These are phyloP conservation scores for Pythium grandisporangium DNA, from an alignment of 352 stramenopile species.

Conservation along the genomic window DNA sequence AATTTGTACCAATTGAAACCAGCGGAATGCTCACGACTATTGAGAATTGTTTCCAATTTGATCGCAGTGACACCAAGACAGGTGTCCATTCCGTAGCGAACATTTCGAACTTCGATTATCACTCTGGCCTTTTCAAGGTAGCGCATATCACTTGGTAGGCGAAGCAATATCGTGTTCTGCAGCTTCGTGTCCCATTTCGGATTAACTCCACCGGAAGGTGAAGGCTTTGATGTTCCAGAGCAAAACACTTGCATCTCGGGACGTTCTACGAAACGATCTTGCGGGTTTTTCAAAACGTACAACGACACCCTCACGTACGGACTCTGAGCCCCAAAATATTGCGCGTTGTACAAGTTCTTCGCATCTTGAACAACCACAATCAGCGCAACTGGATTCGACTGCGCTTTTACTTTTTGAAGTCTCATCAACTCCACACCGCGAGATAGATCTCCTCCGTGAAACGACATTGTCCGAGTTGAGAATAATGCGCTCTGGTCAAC, in stretches of 20 bases:
- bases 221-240: slow-evolving; percentile 69
- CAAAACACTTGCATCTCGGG: slow-evolving; percentile 73
- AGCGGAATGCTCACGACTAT: slow-evolving; percentile 60
- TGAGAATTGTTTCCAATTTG: slow-evolving; percentile 73
- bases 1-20: slow-evolving; percentile 86
- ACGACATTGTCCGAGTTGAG: slow-evolving; percentile 50
- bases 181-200: slow-evolving; percentile 70
- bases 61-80: slow-evolving; percentile 78
- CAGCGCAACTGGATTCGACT: slow-evolving; percentile 71
- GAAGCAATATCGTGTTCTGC: slow-evolving; percentile 72
- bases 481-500: slow-evolving; percentile 53
- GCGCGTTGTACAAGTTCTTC: slow-evolving; percentile 72
- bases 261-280: slow-evolving; percentile 69
- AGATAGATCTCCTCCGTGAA: slow-evolving; percentile 29
- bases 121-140: slow-evolving; percentile 61
- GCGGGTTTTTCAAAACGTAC: slow-evolving; percentile 73
- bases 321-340: slow-evolving; percentile 82
- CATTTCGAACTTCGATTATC: slow-evolving; percentile 83
- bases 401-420: slow-evolving; percentile 68
- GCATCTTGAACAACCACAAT: slow-evolving; percentile 76
- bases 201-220: slow-evolving; percentile 55
- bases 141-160: slow-evolving; percentile 49
- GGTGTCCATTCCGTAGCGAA: slow-evolving; percentile 78
- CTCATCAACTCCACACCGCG: slow-evolving; percentile 45
- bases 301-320: slow-evolving; percentile 77